Base-by-base conservation (phyloP, 2,329 filamentous ascomycete species). In the Fusarium devonianum region DNA sequence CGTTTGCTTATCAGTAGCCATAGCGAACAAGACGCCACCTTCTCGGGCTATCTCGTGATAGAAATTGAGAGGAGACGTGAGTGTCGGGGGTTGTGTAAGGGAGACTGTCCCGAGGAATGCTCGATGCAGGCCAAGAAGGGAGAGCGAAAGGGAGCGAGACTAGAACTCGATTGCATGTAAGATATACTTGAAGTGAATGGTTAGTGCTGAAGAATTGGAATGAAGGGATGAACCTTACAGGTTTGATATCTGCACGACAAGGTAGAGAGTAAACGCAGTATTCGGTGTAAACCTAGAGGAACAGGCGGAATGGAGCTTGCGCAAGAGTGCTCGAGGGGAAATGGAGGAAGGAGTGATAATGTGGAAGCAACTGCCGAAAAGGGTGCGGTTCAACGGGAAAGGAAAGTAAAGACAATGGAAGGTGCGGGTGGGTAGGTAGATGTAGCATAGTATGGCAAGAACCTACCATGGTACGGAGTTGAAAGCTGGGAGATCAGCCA, bases 1-100 rank as follows among this genome's bases (percentile, higher is more conserved):
- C 22, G 53, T 40, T n/a, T 60, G 57, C 40, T 61, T 58, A 49
- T 63, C 46, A 33, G 46, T 47, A 25, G 59, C 36, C 68, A 70
- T 71, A 36, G 40, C 61, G 30, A 19, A 44, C 44, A 43, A 60
- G 30, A 39, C 42, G 54, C 41, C 50, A 51, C 49, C 45, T 45
- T 52, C 46, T 45, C 44, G 41, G 54, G 41, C 18, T 42, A 53
- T 60, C 47, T 42, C 32, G 37, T 14, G 26, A 25, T 29, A 35
- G 29, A 28, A 47, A 36, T 19, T 49, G 30, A 30, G 32, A 21
- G 14, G 33, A 37, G 40, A 39, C 7, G 33, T 44, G 43, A 18
- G 37, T 26, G 13, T 35, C 41, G 36, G 40, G 33, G 33, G 23
- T 47, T 39, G 44, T 48, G 43, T 49, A 56, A 56, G 39, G 43